Base-by-base conservation (phyloP, 768 basidiomycete genomes). In the Rhizopogon salebrosus region DNA sequence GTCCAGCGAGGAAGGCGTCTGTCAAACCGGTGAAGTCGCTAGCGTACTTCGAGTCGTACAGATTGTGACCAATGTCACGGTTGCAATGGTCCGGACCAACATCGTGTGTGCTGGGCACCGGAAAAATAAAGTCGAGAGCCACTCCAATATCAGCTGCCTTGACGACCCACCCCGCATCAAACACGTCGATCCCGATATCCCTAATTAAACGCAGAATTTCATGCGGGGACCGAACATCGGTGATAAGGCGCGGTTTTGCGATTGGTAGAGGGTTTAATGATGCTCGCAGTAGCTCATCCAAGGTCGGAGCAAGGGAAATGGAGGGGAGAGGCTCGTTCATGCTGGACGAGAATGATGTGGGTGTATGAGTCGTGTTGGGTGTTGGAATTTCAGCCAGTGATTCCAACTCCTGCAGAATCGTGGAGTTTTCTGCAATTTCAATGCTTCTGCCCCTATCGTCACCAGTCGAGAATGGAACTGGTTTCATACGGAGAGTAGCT, bases 41-140 rank as follows among this genome's bases (percentile, higher is more conserved):
- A 0, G 79, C 72, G 55, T 89, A 91, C 1, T 52, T 41, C 4
- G 62, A 40, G 41, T 81, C 72, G 60, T 89, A 94, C 3, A 95
- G 64, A 56, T 92, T 92, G 57, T 88, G 83, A 0, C 89, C 92
- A 7, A 92, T 58, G 39, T 81, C 75, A 8, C 56, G 57, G 6
- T 40, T 22, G n/a, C 26, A 41, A 18, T 46, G 60, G 7, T 29
- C n/a, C 7, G 23, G 22, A 4, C 38, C 36, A 20, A 16, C 41
- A 7, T 27, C 53, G 10, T 52, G 48, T 24, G 37, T 24, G 8
- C 57, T 54, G 0, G 60, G 58, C 6, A 67, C 75, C 0, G 89
- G 91, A 64, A 95, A 93, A 3, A 60, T 62, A 63, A 94, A 92
- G 60, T 93, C 92, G 6, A 95, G 72, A 0, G 85, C 89, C 14